These are phyloP conservation scores for Dictyostelium discoideum DNA, from an alignment of 78 protist genomes.

Conservation along the genomic window dicty_2.7 NC_007088.5:8383501-8384000, in stretches of 20 bases:
- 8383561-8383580: conserved; percentile 14
- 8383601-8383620: neutral
- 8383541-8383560: conserved; percentile 36
- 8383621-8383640: conserved; percentile 52
- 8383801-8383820: neutral
- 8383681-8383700: conserved; percentile 13
- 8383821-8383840: neutral
- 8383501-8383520: conserved; percentile 38
- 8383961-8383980: conserved; percentile 24
- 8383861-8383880: neutral
- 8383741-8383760: neutral
- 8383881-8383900: neutral
- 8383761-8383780: neutral
- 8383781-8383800: neutral
- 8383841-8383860: neutral
- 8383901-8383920: neutral
- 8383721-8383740: neutral
- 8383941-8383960: conserved; percentile 25
- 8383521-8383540: conserved; percentile 47
- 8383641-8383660: conserved; percentile 63
- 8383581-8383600: conserved; percentile 27
- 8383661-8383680: conserved; percentile 37
- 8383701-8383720: conserved; percentile 18
- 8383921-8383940: conserved; percentile 23
- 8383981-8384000: neutral